phyloP scores from a whole-genome alignment of 2,329 filamentous ascomycete genomes.

The Lasiodiplodia sp. region DNA sequence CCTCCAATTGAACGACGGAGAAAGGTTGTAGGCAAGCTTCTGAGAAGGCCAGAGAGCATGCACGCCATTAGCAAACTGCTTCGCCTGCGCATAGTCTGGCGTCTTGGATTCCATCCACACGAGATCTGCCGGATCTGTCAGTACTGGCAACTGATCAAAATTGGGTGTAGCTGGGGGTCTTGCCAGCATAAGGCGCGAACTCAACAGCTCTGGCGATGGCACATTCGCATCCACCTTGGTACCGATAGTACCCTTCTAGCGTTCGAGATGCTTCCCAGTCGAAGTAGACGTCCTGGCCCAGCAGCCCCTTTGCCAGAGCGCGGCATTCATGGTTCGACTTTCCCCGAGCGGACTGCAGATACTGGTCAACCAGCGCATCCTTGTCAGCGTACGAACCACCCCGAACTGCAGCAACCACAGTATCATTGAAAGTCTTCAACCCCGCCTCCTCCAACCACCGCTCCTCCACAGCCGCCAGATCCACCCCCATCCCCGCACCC shows the following conservation, averaged over 20 bases:
- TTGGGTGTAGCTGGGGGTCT: background rate
- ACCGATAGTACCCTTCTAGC: conserved; percentile 92
- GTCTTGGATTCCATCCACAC: conserved; percentile 99
- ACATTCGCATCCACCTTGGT: conserved; percentile 89
- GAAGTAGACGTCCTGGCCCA: conserved; percentile 84
- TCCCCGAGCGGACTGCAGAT: background rate
- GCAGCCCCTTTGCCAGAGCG: conserved; percentile 52
- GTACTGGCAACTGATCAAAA: background rate
- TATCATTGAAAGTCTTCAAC: conserved; percentile 29
- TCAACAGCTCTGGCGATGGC: conserved; percentile 89
- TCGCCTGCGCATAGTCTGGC: conserved; percentile 86
- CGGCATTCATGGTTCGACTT: background rate
- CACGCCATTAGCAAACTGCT: conserved; percentile 91
- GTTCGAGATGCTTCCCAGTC: conserved; percentile 93
- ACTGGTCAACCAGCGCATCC: background rate
- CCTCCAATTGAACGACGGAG: conserved; percentile 99
- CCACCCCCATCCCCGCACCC: conserved; percentile 36
- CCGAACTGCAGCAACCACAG: background rate
- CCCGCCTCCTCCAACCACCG: conserved; percentile 41
- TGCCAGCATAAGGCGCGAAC: conserved; percentile 78
- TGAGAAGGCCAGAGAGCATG: conserved; percentile 95
- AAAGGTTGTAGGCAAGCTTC: conserved; percentile 98
- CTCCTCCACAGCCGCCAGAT: conserved; percentile 41
- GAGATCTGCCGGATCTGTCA: conserved; percentile 67
- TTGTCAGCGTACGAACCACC: background rate